Base-by-base conservation (phyloP, 2,329 filamentous ascomycete genomes). In the Endothia cerciana region DNA sequence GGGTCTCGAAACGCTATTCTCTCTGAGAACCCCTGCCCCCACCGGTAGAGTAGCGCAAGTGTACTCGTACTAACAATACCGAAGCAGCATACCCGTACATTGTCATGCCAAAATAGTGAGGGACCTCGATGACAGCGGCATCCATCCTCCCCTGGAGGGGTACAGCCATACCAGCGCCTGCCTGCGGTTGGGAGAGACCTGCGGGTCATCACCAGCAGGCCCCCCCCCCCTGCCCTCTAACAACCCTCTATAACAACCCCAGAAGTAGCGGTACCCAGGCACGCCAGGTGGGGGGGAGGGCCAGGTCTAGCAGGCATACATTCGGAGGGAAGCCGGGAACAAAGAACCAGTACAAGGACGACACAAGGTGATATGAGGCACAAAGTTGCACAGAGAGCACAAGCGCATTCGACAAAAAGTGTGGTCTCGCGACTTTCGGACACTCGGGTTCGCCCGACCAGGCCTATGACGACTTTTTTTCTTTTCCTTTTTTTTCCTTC, bases 341-440 rank as follows among this genome's bases (percentile, higher is more conserved):
- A 19, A 43, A 8, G 10, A 45, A 28, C 28, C 19, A 6, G 43
- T 11, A 53, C 22, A 30, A 25, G n/a, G 10, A 28, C 5, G 13
- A 33, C n/a, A 33, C 7, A 15, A 17, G 17, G 15, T 15, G 19
- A 38, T 6, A 33, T 5, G 3, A 38, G 28, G 51, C 2, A n/a
- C 25, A 55, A 17, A n/a, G 28, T 15, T 7, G 47, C 22, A 49
- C 22, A 49, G 41, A 19, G 19, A 10, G 19, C 43, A 45, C 43
- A 17, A 45, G 19, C 33, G 33, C 33, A n/a, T n/a, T n/a, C n/a
- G 40, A 17, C 2, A 43, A 17, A 43, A 19, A 43, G 40, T 19
- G 40, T 28, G 22, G n/a, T 36, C 60, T 68, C 66, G 66, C 66
- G 66, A 68, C 64, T 61, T 63, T 68, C 66, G 66, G 66, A 53